These are phyloP conservation scores for Taxillus chinensis DNA, from an alignment of 164 flowering plant species.

Conservation along the genomic window DNA sequence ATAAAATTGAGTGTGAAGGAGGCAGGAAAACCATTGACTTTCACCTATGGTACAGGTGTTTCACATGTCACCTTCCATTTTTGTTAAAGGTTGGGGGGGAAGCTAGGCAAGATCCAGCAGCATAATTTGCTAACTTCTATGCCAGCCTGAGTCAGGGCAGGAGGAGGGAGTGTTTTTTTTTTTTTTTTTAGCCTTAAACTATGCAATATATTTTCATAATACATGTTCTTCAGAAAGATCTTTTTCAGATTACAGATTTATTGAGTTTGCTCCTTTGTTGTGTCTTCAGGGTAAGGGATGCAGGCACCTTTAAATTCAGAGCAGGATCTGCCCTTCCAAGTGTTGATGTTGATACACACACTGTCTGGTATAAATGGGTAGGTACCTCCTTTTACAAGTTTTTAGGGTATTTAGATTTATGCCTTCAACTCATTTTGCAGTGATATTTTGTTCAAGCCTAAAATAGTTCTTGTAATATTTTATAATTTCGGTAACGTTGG, in stretches of 20 bases:
- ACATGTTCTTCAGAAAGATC: not conserved
- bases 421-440: no score
- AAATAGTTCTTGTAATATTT: no score
- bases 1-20: conserved; percentile 99
- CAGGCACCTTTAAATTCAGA: conserved; percentile 91
- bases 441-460: no score
- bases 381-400: conserved; percentile 9
- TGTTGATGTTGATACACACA: conserved; percentile 92
- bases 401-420: not conserved
- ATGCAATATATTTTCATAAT: no score
- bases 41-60: conserved; percentile 92
- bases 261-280: conserved; percentile 4
- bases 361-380: conserved; percentile 79
- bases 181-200: no score
- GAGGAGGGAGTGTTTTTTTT: no score
- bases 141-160: no score
- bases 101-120: no score
- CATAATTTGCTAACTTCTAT: no score
- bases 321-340: conserved; percentile 93
- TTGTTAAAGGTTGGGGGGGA: no score
- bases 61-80: no score
- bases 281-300: conserved; percentile 76
- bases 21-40: conserved; percentile 91
- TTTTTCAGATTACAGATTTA: not conserved
- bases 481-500: no score